A percentile compares a stretch with the other conserved stretches of the same genome.
phyloP scores from a whole-genome alignment of 2,329 filamentous ascomycete species.

The Bimuria novae-zelandiae region DNA sequence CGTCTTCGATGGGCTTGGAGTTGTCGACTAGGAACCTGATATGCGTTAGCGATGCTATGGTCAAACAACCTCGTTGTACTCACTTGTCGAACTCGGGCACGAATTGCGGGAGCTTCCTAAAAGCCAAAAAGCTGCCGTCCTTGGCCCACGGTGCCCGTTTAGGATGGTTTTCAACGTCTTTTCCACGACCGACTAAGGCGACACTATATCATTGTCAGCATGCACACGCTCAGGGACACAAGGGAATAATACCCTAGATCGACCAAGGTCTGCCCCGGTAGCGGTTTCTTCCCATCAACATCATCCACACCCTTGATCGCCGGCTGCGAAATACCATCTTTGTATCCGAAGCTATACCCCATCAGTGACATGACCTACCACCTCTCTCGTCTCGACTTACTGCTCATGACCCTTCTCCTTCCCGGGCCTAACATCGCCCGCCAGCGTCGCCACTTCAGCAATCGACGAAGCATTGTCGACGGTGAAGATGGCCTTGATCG shows the following conservation, averaged over 20 bases:
- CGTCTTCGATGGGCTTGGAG: not conserved
- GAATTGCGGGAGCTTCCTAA: slow-evolving; percentile 10
- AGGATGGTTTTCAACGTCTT: not conserved
- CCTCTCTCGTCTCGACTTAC: not conserved
- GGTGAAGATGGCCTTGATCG: slow-evolving; percentile 3
- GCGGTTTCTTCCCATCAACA: slow-evolving; percentile 1
- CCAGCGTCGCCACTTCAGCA: slow-evolving; percentile 7
- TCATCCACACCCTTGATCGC: slow-evolving; percentile 7
- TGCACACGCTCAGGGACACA: not conserved
- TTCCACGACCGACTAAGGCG: not conserved
- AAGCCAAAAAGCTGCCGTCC: slow-evolving; percentile 12
- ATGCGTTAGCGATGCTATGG: not conserved
- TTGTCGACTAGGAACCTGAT: not conserved
- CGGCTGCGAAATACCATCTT: slow-evolving; percentile 13
- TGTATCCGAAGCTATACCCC: slow-evolving; percentile 9
- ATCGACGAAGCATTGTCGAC: not conserved
- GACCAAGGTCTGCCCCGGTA: slow-evolving; percentile 5
- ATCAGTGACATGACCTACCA: not conserved
- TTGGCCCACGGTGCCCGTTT: slow-evolving; percentile 6
- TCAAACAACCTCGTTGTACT: not conserved
- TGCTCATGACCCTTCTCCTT: slow-evolving; percentile 10
- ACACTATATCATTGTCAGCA: not conserved
- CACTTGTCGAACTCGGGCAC: slow-evolving; percentile 13
- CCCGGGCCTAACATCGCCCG: slow-evolving; percentile 13
- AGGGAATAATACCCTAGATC: not conserved